Base-by-base conservation (phyloP, 1,139 yeast species). In the Suhomyces chickasaworum region DNA sequence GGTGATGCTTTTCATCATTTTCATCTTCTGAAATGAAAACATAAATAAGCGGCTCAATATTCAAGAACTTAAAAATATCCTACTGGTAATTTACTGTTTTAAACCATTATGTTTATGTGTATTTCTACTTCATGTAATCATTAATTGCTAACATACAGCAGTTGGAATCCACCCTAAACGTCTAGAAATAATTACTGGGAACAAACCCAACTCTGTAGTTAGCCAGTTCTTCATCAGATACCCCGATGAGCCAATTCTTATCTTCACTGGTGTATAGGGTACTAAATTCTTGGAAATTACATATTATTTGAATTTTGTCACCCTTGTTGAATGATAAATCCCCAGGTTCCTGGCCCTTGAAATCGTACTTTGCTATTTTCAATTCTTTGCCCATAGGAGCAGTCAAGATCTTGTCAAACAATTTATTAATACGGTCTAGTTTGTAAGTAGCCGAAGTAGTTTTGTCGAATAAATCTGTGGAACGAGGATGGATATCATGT, bases 291-390 rank as follows among this genome's bases (percentile, higher is more conserved):
- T 68, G 71, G 46, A 73, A 66, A 41, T 71, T 69, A 42, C 67
- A 64, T 7, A 73, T 41, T 9, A 73, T 58, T 48, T 68, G 71
- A 22, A 75, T 56, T 9, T 47, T 44, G 33, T 74, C 77, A 13
- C 75, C 77, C 32, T 59, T 51, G 3, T 60, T 54, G 46, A 75
- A 71, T 3, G 77, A 62, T 38, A 75, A 61, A 48, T 75, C 79
- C 0, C 79, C 80, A 0, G 73, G 64, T 45, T 66, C 62, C 13
- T 39, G 51, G 0, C 78, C 78, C 2, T 46, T 46, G 48, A 71
- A 75, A 45, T 61, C 63, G 48, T 56, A 52, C 37, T 58, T 59
- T 2, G 77, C 78, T 2, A 38, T 48, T 15, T 59, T 32, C 7
- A 47, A 45, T 34, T 47, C 52, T 10, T 54, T 53, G 1, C 47